Percentiles rank a stretch among this genome's conserved stretches.
These are phyloP conservation scores for Trypanosoma lewisi DNA, from an alignment of 208 protist genomes.

Conservation along the genomic window DNA sequence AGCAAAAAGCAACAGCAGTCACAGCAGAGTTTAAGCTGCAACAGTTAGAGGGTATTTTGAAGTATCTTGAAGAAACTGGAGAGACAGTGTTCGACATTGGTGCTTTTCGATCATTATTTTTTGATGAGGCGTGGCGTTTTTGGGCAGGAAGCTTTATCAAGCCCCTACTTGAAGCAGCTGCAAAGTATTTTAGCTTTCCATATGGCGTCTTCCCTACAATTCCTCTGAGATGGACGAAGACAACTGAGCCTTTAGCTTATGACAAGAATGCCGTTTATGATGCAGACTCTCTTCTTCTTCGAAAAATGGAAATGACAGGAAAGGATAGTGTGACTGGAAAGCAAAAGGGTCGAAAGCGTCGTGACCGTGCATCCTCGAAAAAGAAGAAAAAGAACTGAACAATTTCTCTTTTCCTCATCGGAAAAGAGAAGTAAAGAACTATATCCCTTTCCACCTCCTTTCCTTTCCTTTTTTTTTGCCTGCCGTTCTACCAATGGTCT, in stretches of 20 bases:
- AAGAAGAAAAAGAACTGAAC: slow-evolving; percentile 11
- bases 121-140: slow-evolving; percentile 21
- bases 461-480: no score
- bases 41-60: slow-evolving; percentile 25
- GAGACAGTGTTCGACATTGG: slow-evolving; percentile 19
- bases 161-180: slow-evolving; percentile 41
- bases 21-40: slow-evolving; percentile 6
- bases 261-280: slow-evolving; percentile 31
- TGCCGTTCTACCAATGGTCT: no score
- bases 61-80: slow-evolving; percentile 18
- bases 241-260: slow-evolving; percentile 33
- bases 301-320: slow-evolving; percentile 33
- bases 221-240: slow-evolving; percentile 36
- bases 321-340: slow-evolving; percentile 22
- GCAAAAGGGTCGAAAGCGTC: slow-evolving; percentile 20
- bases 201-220: slow-evolving; percentile 42
- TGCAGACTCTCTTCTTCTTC: slow-evolving; percentile 48
- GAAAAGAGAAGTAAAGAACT: not conserved
- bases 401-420: not conserved
- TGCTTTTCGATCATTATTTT: slow-evolving; percentile 32
- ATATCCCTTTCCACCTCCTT: no score
- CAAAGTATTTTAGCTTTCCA: slow-evolving; percentile 38
- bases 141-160: slow-evolving; percentile 42
- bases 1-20: slow-evolving; percentile 7
- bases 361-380: slow-evolving; percentile 3